These are phyloP conservation scores for Pseudoscleropodium purum DNA, from an alignment of 225 moss, liverwort and hornwort species.

Conservation along the genomic window DNA sequence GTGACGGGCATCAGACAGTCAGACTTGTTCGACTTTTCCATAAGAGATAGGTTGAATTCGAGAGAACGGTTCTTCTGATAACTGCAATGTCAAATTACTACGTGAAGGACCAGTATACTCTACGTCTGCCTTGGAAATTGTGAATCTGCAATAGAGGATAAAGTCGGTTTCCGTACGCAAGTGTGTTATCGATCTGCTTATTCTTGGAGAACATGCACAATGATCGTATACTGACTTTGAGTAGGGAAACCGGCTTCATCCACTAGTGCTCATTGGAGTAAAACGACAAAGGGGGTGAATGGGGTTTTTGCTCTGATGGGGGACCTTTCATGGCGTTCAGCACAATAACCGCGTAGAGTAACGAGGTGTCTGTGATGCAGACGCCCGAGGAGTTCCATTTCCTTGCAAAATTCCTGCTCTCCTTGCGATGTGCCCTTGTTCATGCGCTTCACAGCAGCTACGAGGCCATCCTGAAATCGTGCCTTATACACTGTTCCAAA, in stretches of 20 bases:
- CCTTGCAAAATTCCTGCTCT: constrained; percentile 38
- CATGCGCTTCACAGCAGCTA: constrained; percentile 63
- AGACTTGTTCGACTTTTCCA: not conserved
- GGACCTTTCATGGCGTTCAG: constrained; percentile 55
- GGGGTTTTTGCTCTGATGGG: not conserved
- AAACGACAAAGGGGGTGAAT: not conserved
- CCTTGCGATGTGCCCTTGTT: constrained; percentile 29
- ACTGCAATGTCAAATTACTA: not conserved
- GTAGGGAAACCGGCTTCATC: not conserved
- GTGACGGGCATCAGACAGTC: not conserved
- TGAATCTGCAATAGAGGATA: not conserved
- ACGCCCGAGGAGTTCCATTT: constrained; percentile 51
- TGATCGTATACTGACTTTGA: not conserved
- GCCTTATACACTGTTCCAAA: constrained; percentile 73
- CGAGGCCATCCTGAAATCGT: constrained; percentile 56
- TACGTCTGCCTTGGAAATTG: not conserved
- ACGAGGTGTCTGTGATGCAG: constrained; percentile 66
- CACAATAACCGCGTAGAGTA: constrained; percentile 53
- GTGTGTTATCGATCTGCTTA: not conserved
- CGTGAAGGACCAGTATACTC: not conserved
- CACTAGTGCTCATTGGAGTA: not conserved
- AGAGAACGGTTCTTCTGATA: not conserved
- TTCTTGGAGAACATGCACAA: not conserved
- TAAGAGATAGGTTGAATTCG: not conserved
- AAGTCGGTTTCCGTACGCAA: not conserved